Percentiles rank a stretch among this genome's conserved stretches.
phyloP scores from a whole-genome alignment of 2,329 filamentous ascomycete species.

The Colletotrichum cereale region DNA sequence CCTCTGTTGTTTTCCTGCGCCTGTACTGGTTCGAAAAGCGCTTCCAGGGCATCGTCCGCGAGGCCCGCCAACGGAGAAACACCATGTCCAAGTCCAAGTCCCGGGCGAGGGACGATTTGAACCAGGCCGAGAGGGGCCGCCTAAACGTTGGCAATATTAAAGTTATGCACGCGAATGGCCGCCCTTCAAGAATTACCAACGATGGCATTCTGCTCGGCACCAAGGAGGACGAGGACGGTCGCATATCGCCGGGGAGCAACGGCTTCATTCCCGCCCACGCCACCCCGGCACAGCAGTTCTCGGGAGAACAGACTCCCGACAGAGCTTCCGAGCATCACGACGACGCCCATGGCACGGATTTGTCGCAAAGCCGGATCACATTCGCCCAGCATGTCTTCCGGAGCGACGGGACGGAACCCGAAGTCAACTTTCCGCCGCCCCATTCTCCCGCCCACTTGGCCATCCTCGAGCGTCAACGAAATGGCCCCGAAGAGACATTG shows the following conservation, averaged over 20 bases:
- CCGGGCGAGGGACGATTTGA: conserved; percentile 58
- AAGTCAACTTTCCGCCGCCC: conserved; percentile 63
- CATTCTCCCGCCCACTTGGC: conserved; percentile 82
- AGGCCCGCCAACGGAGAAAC: conserved; percentile 75
- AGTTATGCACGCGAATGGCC: conserved; percentile 71
- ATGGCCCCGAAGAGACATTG: conserved; percentile 77
- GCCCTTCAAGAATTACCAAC: conserved; percentile 69
- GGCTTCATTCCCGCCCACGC: conserved; percentile 31
- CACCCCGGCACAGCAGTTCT: conserved; percentile 10
- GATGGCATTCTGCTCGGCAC: conserved; percentile 67
- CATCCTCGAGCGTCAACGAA: conserved; percentile 87
- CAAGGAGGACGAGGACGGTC: conserved; percentile 49
- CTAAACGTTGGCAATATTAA: conserved; percentile 71
- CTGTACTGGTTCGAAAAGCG: conserved; percentile 99
- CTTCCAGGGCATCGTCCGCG: conserved; percentile 85
- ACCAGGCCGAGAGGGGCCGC: conserved; percentile 66
- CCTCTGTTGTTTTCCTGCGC: conserved; percentile 89
- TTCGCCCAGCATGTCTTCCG: conserved; percentile 77
- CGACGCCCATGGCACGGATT: conserved; percentile 9
- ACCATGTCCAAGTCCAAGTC: conserved; percentile 74
- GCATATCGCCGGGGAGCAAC: conserved; percentile 40
- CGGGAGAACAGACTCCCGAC: conserved; percentile 29
- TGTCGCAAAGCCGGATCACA: conserved; percentile 61
- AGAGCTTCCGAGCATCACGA: conserved; percentile 5
- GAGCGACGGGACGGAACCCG: conserved; percentile 67